phyloP scores from a whole-genome alignment of 1,284 basidiomycete genomes.

The Apiotrichum sp. region DNA sequence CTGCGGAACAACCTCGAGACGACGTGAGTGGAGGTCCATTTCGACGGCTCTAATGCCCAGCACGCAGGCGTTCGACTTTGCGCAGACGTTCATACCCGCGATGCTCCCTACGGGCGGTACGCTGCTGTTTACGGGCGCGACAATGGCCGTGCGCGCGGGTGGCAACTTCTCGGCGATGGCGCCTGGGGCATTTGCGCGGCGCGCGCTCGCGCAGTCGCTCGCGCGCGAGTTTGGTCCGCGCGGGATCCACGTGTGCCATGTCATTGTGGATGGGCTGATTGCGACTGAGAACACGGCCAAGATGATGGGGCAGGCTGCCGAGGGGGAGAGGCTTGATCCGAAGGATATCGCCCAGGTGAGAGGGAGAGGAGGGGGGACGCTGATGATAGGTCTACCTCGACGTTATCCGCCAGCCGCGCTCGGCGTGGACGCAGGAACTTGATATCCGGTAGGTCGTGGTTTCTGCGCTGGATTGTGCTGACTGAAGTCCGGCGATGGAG shows the following conservation, averaged over 20 bases:
- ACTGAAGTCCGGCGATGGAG: slow-evolving; percentile 10
- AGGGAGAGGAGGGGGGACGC: too few species aligned
- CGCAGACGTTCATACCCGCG: slow-evolving; percentile 32
- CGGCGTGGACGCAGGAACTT: slow-evolving; percentile 44
- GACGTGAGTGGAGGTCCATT: slow-evolving; percentile 33
- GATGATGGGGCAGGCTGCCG: slow-evolving; percentile 21
- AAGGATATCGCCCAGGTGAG: slow-evolving; percentile 11
- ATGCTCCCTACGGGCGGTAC: slow-evolving; percentile 30
- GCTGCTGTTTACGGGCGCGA: slow-evolving; percentile 44
- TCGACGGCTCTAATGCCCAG: slow-evolving; percentile 6
- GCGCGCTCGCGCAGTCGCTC: slow-evolving; percentile 37
- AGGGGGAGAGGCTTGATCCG: slow-evolving; percentile 14
- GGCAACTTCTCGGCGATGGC: slow-evolving; percentile 34
- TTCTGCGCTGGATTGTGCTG: not conserved
- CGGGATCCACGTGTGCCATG: slow-evolving; percentile 48
- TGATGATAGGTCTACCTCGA: slow-evolving; percentile 29
- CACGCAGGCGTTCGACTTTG: slow-evolving; percentile 31
- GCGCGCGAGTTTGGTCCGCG: slow-evolving; percentile 47
- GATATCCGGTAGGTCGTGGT: slow-evolving; percentile 17
- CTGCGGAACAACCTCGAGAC: slow-evolving; percentile 26
- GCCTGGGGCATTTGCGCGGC: slow-evolving; percentile 34
- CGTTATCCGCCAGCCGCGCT: slow-evolving; percentile 39
- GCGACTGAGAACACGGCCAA: slow-evolving; percentile 26
- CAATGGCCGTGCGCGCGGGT: slow-evolving; percentile 32
- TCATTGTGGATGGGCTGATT: slow-evolving; percentile 46